Base-by-base conservation (phyloP, 257 asterid genomes). In the Solanum okadae region DNA sequence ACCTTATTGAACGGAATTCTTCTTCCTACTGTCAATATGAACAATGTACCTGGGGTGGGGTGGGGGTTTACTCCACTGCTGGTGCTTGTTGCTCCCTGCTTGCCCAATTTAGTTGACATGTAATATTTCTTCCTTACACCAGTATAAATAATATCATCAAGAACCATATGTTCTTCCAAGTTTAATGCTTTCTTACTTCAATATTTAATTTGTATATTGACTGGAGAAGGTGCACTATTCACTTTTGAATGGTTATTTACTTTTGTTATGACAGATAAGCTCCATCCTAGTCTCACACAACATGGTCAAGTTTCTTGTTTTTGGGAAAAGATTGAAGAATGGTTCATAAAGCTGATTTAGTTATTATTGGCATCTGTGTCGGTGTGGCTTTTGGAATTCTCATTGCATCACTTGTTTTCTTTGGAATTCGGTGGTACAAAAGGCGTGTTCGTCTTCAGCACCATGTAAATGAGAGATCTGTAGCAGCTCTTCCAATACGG, bases 361-460 rank as follows among this genome's bases (percentile, higher is more conserved):
- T 97, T 86, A 90, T 96, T 49, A 95, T 97, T 89, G 99, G 99
- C 68, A 83, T 94, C 77, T 93, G 95, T 59, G 98, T 91, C 86
- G 99, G 99, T 83, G 90, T 94, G 92, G 94, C 98, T 46, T 93
- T 87, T 73, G 98, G 99, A 25, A 70, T 94, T 91, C 92, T 97
- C 86, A 90, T 94, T 86, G 98, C 99, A 35, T 86, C 89, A 31
- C 95, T 97, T 37, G 92, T 90, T 52, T 93, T 94, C 87, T 90
- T 94, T 85, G 96, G 92, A 86, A 86, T 94, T 86, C 90, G 95
- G 67, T 95, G 98, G 98, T 96, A 90, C 93, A 97, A 91, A 88
- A 94, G 83, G 84, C 95, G 88, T 31, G 89, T 93, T 75, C 88
- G 38, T 86, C 93, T 90, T 87, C 88, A 89, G 40, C 92, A 85